A percentile compares a stretch with the other conserved stretches of the same genome.
These are phyloP conservation scores for Thuja plicata DNA, from an alignment of 83 land plant genomes.

Conservation along the genomic window DNA sequence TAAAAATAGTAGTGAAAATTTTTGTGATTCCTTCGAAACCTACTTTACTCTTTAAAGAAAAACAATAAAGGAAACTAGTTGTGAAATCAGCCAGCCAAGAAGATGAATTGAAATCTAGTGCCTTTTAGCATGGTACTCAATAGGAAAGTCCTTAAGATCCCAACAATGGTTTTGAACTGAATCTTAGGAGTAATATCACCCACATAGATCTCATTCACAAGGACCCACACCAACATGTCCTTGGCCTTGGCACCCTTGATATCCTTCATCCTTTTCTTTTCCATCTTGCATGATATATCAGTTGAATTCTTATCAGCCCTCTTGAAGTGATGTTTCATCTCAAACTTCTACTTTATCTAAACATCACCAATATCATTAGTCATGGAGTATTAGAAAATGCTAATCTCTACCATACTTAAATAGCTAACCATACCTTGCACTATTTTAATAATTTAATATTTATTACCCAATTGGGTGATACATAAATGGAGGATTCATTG, in stretches of 20 bases:
- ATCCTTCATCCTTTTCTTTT: conserved; percentile 16
- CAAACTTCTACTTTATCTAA: conserved; percentile 20
- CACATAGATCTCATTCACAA: conserved; percentile 24
- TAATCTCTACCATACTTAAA: too few relatives aligned
- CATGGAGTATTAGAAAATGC: too few relatives aligned
- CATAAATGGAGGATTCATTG: too few relatives aligned
- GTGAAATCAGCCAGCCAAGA: background rate
- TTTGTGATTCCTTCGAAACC: too few relatives aligned
- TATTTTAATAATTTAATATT: too few relatives aligned
- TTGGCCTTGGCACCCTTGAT: conserved; percentile 35
- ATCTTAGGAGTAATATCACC: conserved; percentile 19
- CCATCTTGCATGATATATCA: conserved; percentile 13
- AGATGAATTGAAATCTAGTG: background rate
- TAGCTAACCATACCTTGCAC: too few relatives aligned
- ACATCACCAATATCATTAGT: conserved; percentile 25
- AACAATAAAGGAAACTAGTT: background rate
- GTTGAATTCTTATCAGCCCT: conserved; percentile 17
- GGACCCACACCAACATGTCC: conserved; percentile 27
- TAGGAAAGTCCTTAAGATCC: conserved; percentile 23
- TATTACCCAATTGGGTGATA: too few relatives aligned
- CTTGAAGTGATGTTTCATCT: conserved; percentile 22
- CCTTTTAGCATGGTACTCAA: conserved; percentile 23
- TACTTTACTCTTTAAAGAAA: too few relatives aligned
- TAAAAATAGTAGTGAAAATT: too few relatives aligned
- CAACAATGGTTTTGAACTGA: conserved; percentile 34